Conservation (phyloP, 352 stramenopile genomes). For the Globisporangium cystogenes region DNA sequence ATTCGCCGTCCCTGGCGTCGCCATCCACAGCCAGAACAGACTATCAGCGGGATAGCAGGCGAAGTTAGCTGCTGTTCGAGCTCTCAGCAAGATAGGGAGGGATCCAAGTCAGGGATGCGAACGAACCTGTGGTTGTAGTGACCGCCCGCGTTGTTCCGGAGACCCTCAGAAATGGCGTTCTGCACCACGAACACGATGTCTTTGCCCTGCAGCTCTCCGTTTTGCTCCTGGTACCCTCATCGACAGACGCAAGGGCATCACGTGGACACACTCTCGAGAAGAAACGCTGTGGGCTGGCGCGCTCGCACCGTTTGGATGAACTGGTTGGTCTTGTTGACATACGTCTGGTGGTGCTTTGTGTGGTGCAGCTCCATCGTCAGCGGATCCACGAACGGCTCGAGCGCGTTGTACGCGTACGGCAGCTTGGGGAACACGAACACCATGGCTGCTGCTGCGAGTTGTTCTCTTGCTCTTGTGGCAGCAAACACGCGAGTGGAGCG, state of each 20-base stretch:
- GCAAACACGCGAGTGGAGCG: slow-evolving; percentile 45
- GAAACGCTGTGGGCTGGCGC: no score
- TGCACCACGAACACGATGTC: slow-evolving; percentile 77
- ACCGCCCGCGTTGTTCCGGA: slow-evolving; percentile 82
- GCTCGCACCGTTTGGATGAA: slow-evolving; percentile 59
- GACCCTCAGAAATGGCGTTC: slow-evolving; percentile 55
- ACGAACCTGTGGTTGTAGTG: slow-evolving; percentile 81
- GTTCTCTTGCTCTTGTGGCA: slow-evolving; percentile 14
- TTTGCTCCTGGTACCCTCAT: slow-evolving; percentile 79
- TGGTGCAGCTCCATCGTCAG: slow-evolving; percentile 91
- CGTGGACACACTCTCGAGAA: neutral
- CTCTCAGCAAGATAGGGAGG: no score
- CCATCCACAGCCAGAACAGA: slow-evolving; percentile 94
- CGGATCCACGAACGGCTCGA: slow-evolving; percentile 88
- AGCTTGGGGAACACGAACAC: slow-evolving; percentile 77
- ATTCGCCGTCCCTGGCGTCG: slow-evolving; percentile 63
- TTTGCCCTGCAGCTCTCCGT: slow-evolving; percentile 61
- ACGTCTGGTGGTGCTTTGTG: slow-evolving; percentile 89
- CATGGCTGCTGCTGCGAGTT: no score
- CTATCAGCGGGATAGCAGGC: slow-evolving; percentile 5
- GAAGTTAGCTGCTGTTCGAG: neutral
- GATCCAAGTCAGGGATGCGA: neutral
- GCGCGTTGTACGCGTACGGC: slow-evolving; percentile 81
- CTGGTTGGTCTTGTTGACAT: slow-evolving; percentile 90
- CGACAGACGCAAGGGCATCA: no score